Conservation (phyloP, 768 basidiomycete species). For the Lentinula sp. region DNA sequence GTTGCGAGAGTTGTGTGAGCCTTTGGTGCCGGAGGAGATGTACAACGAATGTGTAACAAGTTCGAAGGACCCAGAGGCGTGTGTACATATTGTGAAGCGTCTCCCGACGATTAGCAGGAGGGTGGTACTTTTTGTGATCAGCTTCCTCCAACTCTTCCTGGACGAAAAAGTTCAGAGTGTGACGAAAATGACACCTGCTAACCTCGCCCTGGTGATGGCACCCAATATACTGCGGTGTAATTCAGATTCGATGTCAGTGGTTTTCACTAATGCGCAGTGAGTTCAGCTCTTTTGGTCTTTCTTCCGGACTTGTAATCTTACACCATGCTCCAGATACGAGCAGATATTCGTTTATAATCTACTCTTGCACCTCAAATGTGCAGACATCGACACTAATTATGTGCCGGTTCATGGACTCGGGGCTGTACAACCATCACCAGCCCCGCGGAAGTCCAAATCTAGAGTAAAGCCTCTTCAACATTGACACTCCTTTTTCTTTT, state of each 20-base stretch:
- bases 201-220: constrained; percentile 87
- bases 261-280: constrained; percentile 89
- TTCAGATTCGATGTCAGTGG: constrained; percentile 82
- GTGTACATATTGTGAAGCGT: constrained; percentile 67
- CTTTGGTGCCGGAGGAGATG: constrained; percentile 85
- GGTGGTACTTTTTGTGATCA: constrained; percentile 83
- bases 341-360: constrained; percentile 86
- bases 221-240: constrained; percentile 85
- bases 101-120: constrained; percentile 84
- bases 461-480: constrained; percentile 41
- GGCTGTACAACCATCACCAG: constrained; percentile 44
- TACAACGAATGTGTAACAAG: constrained; percentile 85
- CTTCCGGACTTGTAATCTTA: background rate
- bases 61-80: constrained; percentile 60
- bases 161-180: constrained; percentile 63
- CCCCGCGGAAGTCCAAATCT: constrained; percentile 47
- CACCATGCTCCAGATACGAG: constrained; percentile 55
- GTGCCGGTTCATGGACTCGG: constrained; percentile 75
- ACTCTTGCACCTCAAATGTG: constrained; percentile 71
- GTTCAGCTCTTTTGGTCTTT: constrained; percentile 23
- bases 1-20: constrained; percentile 88
- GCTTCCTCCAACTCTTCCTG: constrained; percentile 86
- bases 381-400: constrained; percentile 72
- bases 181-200: constrained; percentile 89
- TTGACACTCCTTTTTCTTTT: background rate